These are phyloP conservation scores for Penicillium glabrum DNA, from an alignment of 2,329 filamentous ascomycete species.

Conservation along the genomic window DNA sequence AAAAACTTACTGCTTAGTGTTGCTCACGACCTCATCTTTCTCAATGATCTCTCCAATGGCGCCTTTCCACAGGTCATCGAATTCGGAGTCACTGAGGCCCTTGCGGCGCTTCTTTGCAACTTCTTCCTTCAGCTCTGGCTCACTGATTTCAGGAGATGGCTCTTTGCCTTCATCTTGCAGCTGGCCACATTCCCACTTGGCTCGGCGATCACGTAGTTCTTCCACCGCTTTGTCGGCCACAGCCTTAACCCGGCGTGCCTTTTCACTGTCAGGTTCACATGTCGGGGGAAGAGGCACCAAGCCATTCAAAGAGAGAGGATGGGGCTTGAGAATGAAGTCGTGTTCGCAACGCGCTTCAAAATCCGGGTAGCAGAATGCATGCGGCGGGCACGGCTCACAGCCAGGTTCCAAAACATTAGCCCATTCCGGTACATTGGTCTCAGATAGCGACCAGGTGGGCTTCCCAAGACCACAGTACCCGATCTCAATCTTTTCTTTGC, in stretches of 20 bases:
- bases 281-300: slow-evolving; percentile 82
- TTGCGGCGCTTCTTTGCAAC: slow-evolving; percentile 76
- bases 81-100: slow-evolving; percentile 81
- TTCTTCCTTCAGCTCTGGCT: slow-evolving; percentile 71
- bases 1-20: slow-evolving; percentile 58
- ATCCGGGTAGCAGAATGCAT: slow-evolving; percentile 83
- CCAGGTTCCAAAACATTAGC: slow-evolving; percentile 69
- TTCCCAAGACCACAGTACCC: slow-evolving; percentile 89
- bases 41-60: slow-evolving; percentile 52
- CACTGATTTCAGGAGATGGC: slow-evolving; percentile 65
- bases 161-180: slow-evolving; percentile 62
- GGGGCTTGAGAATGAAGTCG: slow-evolving; percentile 81
- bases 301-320: slow-evolving; percentile 79
- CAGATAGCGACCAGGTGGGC: slow-evolving; percentile 57
- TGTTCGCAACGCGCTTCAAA: slow-evolving; percentile 77
- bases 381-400: slow-evolving; percentile 86
- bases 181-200: slow-evolving; percentile 87
- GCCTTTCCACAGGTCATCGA: slow-evolving; percentile 72
- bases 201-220: slow-evolving; percentile 78
- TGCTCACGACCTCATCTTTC: slow-evolving; percentile 61
- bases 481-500: slow-evolving; percentile 93
- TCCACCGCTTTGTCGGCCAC: slow-evolving; percentile 88
- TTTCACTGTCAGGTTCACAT: slow-evolving; percentile 93
- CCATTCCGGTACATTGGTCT: slow-evolving; percentile 71
- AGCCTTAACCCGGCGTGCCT: slow-evolving; percentile 79